Evolutionary conservation across 495 filamentous ascomycete species (phyloP), one percentile per base, ranked within the genome.

Genomic region (Glutinoglossum americanum): DNA sequence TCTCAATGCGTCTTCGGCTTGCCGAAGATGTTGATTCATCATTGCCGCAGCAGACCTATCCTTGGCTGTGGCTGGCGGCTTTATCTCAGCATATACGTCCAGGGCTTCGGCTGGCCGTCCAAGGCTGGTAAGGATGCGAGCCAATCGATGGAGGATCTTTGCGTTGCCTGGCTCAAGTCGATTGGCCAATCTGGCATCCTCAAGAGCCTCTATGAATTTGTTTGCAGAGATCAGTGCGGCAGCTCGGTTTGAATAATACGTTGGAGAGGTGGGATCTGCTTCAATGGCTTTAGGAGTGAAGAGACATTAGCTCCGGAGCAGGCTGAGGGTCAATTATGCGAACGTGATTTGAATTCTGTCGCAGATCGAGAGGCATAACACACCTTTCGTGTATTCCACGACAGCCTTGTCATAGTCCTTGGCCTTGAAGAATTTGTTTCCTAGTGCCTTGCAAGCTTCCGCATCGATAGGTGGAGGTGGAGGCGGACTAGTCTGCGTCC

Each of bases 341-440:
- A 57, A 56, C 30, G 48, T 53, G n/a, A 23, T 51, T 32, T 11
- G 13, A 23, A 13, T 41, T 1, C 51, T 60, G 39, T 23, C 23
- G 7, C 51, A 59, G 3, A 9, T 11, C 0, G 39, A 54, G 49
- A 47, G 41, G 37, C 33, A n/a, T n/a, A n/a, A 55, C 69, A 30
- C 69, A 95, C 89, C 92, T 78, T 94, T 95, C 55, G 83, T 89
- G 66, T 97, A 98, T 66, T 94, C 86, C 61, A 85, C 78, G 64
- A 96, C 85, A 23, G 93, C 90, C 62, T 81, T 80, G 41, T 72
- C 70, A 66, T 89, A 98, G 62, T 96, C 82, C 63, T 81, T 83
- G 58, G 85, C 82, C 73, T 95, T 96, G 75, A 94, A 98, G 65
- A 84, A 90, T 64, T 89, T 93, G 72, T 98, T 98, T 32, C 92